phyloP scores from a whole-genome alignment of 306 rosid species.

The Lathyrus aphaca region DNA sequence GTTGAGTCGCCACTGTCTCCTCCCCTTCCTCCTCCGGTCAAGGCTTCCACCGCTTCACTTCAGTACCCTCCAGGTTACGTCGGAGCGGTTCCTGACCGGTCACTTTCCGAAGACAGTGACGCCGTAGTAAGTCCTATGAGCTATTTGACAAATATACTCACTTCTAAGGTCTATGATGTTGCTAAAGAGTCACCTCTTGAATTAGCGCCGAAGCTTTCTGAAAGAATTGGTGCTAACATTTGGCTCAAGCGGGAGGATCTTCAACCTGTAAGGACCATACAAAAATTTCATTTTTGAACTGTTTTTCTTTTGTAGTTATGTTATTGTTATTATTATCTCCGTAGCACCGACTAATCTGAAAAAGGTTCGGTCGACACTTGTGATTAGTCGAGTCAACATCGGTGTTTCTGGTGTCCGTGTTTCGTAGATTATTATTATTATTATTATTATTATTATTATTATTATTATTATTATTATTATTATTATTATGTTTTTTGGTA shows the following conservation, averaged over 20 bases:
- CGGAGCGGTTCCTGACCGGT: slow-evolving; percentile 67
- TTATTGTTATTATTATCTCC: neutral
- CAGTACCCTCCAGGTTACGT: slow-evolving; percentile 77
- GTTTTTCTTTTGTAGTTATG: neutral
- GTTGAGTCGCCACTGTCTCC: neutral
- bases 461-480: no score
- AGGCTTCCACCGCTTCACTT: slow-evolving; percentile 57
- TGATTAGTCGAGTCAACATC: no score
- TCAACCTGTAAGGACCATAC: slow-evolving; percentile 64
- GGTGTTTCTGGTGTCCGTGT: no score
- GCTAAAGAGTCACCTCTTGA: slow-evolving; percentile 83
- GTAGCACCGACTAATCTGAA: no score
- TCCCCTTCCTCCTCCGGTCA: slow-evolving; percentile 33
- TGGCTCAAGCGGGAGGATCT: slow-evolving; percentile 96
- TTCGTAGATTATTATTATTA: no score
- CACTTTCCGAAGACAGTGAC: slow-evolving; percentile 35
- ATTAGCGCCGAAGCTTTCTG: slow-evolving; percentile 74
- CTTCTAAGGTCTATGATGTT: slow-evolving; percentile 85
- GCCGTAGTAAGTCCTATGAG: slow-evolving; percentile 54
- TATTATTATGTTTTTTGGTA: neutral
- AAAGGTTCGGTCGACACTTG: no score
- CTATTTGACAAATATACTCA: slow-evolving; percentile 74
- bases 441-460: no score
- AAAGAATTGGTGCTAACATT: slow-evolving; percentile 62
- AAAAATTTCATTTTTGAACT: neutral